These are phyloP conservation scores for Luffa acutangula DNA, from an alignment of 306 rosid species.

Conservation along the genomic window DNA sequence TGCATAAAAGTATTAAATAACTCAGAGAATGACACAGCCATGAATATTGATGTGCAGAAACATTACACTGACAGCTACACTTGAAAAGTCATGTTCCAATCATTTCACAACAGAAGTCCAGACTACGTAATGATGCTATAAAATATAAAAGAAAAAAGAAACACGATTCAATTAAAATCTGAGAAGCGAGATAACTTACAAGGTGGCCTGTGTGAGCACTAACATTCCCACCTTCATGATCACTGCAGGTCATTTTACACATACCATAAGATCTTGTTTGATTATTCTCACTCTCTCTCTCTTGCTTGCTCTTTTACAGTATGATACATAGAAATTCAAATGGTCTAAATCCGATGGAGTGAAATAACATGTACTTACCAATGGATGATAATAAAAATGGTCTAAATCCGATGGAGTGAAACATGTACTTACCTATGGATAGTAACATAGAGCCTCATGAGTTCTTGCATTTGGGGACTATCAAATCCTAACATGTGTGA, in stretches of 20 bases:
- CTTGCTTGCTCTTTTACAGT: background rate
- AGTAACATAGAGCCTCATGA: constrained; percentile 92
- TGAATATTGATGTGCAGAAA: background rate
- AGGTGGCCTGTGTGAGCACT: constrained; percentile 95
- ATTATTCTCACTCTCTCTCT: background rate
- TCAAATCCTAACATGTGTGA: constrained; percentile 90
- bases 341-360: background rate
- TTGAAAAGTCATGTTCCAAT: constrained; percentile 2
- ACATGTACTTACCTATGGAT: constrained; percentile 71
- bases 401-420: background rate
- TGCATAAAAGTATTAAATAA: constrained; percentile 24
- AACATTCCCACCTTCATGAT: constrained; percentile 99
- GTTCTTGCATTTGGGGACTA: constrained; percentile 75
- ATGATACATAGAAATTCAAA: background rate
- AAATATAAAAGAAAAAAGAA: background rate
- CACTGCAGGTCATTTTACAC: constrained; percentile 46
- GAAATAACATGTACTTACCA: constrained; percentile 41
- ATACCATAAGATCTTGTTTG: constrained; percentile 9
- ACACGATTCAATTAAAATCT: background rate
- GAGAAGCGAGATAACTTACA: constrained; percentile 36
- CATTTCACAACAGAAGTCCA: background rate
- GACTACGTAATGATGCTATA: background rate
- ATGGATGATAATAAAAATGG: constrained; percentile 32
- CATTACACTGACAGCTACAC: background rate
- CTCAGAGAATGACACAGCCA: background rate